These are phyloP conservation scores for Pseudocercospora musae DNA, from an alignment of 2,329 filamentous ascomycete genomes.

Conservation along the genomic window DNA sequence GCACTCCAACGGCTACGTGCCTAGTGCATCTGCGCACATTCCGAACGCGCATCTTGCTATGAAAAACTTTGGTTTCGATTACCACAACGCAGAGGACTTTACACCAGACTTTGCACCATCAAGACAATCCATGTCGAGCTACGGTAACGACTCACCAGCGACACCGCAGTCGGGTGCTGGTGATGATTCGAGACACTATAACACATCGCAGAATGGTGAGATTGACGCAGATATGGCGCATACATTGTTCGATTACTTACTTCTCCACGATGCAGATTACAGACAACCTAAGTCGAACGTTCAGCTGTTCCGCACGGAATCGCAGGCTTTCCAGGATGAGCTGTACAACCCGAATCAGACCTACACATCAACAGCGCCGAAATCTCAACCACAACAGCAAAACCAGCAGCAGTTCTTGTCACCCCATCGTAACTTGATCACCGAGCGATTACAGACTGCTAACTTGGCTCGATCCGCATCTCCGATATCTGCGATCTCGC, in stretches of 20 bases:
- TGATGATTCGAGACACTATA: constrained; percentile 54
- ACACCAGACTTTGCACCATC: constrained; percentile 52
- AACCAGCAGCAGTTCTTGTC: constrained; percentile 37
- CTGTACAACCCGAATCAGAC: constrained; percentile 66
- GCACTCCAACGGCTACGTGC: constrained; percentile 30
- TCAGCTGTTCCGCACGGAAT: constrained; percentile 69
- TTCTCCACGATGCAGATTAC: constrained; percentile 54
- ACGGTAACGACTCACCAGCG: constrained; percentile 59
- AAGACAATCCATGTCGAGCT: constrained; percentile 58
- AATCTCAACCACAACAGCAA: constrained; percentile 24
- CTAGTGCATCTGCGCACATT: constrained; percentile 33
- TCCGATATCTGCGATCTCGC: constrained; percentile 50
- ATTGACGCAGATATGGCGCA: constrained; percentile 17
- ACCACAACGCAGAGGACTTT: constrained; percentile 50
- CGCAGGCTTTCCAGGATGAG: constrained; percentile 79
- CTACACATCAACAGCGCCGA: constrained; percentile 56
- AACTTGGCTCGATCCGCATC: constrained; percentile 65
- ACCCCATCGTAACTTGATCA: constrained; percentile 61
- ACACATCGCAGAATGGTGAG: constrained; percentile 56
- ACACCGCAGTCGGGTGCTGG: constrained; percentile 54
- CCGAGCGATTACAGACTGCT: constrained; percentile 72
- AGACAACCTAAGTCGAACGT: constrained; percentile 62
- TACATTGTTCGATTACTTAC: constrained; percentile 64
- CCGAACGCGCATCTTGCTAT: constrained; percentile 57
- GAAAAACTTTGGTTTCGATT: constrained; percentile 56